These are phyloP conservation scores for Haematococcus lacustris DNA, from an alignment of 139 green algal species.

Conservation along the genomic window DNA sequence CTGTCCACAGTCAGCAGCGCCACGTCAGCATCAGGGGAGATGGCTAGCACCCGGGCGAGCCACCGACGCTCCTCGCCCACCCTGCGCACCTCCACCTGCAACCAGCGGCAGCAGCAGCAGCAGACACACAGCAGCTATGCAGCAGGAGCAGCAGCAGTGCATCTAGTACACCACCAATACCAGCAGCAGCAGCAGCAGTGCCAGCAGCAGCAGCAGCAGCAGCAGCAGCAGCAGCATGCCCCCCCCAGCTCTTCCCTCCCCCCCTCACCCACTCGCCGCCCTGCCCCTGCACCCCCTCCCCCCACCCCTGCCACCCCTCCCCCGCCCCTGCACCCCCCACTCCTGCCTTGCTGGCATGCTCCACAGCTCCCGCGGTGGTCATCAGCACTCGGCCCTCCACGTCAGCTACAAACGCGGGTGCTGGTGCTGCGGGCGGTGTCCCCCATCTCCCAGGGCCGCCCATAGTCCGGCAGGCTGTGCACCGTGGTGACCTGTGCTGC, in stretches of 20 bases:
- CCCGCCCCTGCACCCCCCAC: no score
- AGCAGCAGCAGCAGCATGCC: no score
- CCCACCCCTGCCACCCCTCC: no score
- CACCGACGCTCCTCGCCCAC: constrained; percentile 71
- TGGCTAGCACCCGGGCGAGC: constrained; percentile 69
- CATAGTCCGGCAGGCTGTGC: constrained; percentile 84
- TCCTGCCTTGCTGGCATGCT: constrained; percentile 71
- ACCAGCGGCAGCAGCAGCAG: background rate
- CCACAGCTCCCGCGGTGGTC: constrained; percentile 85
- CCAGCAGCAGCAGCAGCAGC: no score
- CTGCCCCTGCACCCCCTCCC: background rate
- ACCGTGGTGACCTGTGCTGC: constrained; percentile 65
- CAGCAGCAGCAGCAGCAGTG: no score
- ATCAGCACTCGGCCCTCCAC: constrained; percentile 51
- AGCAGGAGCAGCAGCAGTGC: no score
- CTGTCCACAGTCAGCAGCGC: constrained; percentile 67
- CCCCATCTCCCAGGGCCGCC: constrained; percentile 82
- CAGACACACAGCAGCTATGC: no score
- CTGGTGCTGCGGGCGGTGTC: constrained; percentile 55
- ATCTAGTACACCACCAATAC: no score
- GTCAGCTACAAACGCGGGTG: constrained; percentile 75
- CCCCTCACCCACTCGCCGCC: no score
- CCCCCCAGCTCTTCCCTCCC: no score
- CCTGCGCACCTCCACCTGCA: constrained; percentile 77
- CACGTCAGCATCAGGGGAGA: constrained; percentile 84